A percentile compares a stretch with the other conserved stretches of the same genome.
These are phyloP conservation scores for Periconia macrospinosa DNA, from an alignment of 2,329 filamentous ascomycete genomes.

Conservation along the genomic window DNA sequence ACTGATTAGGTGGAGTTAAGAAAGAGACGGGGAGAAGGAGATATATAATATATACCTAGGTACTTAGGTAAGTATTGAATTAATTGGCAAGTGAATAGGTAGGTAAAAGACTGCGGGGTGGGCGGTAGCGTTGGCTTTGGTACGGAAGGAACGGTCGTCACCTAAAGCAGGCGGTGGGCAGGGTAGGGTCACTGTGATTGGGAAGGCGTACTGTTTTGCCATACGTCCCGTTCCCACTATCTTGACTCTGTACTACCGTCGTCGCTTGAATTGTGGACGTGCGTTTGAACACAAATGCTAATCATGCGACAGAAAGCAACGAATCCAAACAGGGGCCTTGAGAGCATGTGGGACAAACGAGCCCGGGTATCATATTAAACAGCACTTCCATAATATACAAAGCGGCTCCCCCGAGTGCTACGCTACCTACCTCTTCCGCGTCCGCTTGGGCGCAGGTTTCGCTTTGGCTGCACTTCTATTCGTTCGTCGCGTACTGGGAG, in stretches of 20 bases:
- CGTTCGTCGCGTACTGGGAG: conserved; percentile 36
- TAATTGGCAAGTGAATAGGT: not conserved
- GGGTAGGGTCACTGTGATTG: no score
- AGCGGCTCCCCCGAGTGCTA: not conserved
- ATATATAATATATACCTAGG: not conserved
- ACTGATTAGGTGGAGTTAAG: not conserved
- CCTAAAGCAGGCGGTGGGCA: no score
- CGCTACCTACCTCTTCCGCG: conserved; percentile 23
- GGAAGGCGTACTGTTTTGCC: no score
- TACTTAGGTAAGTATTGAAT: not conserved
- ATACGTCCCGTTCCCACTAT: no score
- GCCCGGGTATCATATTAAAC: not conserved
- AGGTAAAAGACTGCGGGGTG: not conserved
- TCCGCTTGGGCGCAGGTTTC: conserved; percentile 31
- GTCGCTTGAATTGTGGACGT: no score
- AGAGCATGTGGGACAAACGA: no score
- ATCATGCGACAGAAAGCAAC: no score
- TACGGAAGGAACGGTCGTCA: not conserved
- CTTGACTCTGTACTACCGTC: no score
- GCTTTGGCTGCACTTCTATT: conserved; percentile 22
- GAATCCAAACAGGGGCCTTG: no score
- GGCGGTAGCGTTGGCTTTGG: not conserved
- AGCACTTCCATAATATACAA: not conserved
- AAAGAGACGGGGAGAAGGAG: not conserved
- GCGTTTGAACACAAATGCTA: no score